These are phyloP conservation scores for Beauveria sp. DNA, from an alignment of 2,329 filamentous ascomycete genomes.

Conservation along the genomic window DNA sequence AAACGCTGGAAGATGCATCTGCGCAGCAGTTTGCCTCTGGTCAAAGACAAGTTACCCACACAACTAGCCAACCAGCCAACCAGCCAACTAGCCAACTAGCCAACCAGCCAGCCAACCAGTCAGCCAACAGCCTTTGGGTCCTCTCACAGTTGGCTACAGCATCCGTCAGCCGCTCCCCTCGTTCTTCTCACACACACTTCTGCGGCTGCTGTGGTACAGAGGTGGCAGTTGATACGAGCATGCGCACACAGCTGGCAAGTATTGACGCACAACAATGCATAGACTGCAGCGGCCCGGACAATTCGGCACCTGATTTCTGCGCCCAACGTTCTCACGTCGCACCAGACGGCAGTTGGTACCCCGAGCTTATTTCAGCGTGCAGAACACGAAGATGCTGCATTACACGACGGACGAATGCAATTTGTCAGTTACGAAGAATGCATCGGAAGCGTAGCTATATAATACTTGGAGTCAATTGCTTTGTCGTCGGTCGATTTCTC, in stretches of 20 bases:
- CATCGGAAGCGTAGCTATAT: neutral
- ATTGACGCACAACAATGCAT: neutral
- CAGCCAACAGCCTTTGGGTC: neutral
- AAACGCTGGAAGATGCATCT: no score
- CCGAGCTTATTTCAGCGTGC: conserved; percentile 1
- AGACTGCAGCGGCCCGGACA: neutral
- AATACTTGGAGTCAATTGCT: neutral
- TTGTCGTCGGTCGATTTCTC: neutral
- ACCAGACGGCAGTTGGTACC: neutral
- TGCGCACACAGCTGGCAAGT: neutral
- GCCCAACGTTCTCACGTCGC: neutral
- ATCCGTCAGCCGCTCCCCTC: neutral
- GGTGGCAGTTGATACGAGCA: neutral
- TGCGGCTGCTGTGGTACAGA: neutral
- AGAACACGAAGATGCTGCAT: conserved; percentile 8
- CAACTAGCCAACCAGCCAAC: neutral
- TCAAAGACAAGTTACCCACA: neutral
- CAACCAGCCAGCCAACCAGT: no score
- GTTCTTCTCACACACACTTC: neutral
- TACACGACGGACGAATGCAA: neutral
- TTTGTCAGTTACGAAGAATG: neutral
- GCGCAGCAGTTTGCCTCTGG: neutral
- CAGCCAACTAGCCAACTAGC: no score
- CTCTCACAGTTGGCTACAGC: neutral
- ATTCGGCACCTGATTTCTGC: neutral